Evolutionary conservation across 176 grass and related monocot genomes (phyloP), one percentile per base, ranked within the genome.

Genomic region (Luzula sylvatica): DNA sequence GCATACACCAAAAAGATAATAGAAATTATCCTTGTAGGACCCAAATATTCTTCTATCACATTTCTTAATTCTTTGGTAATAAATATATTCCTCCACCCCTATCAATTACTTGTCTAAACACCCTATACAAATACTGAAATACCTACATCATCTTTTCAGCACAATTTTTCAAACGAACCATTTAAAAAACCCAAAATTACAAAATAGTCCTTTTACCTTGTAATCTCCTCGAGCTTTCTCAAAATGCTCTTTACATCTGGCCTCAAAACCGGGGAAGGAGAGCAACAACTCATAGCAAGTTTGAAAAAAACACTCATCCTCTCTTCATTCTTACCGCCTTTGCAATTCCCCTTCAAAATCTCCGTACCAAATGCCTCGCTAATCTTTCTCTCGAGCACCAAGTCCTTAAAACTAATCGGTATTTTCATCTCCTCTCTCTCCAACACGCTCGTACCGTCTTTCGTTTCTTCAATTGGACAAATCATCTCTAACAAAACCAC

Each of bases 401-500:
- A 61, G 22, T 89, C 75, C 50, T 76, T 89, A 71, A 89, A 89
- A n/a, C 65, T 69, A 53, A 68, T 55, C 0, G 68, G 80, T 38
- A 84, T 20, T 27, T 74, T 75, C 63, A 89, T 67, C 44, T 84
- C 86, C 2, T 81, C 67, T 3, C 47, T 68, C 13, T 72, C 82
- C 0, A 71, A 52, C 0, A 65, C 39, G 8, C 38, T 67, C 12
- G 45, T 28, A 47, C 26, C 70, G 6, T 42, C 54, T 47, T 56
- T 27, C 0, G 59, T 20, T 3, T 39, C 50, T 61, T 96, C 84
- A 73, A 71, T 96, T 13, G 79, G 81, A 56, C 80, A 76, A 8
- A 96, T 73, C 90, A 96, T 86, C 60, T 96, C 84, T 3, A 96
- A 74, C 50, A 96, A 67, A 61, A 87, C 75, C 42, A 87, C 83